Evolutionary conservation across 1,284 basidiomycete species (phyloP).

Genomic region (Tilletia indica): DNA sequence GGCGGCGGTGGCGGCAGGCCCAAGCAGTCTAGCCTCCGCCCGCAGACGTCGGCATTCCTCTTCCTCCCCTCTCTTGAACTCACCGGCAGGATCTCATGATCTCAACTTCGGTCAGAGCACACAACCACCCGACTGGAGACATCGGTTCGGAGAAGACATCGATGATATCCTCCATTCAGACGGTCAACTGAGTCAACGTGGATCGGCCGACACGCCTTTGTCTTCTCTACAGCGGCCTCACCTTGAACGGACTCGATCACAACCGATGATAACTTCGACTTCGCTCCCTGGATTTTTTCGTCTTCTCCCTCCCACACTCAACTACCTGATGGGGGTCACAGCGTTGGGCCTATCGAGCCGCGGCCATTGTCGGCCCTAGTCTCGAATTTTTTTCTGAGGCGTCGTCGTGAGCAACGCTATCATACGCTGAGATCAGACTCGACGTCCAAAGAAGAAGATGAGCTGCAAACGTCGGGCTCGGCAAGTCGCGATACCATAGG

Average conservation of each 20-base stretch:
- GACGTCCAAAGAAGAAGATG: background rate
- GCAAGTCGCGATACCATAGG: no score
- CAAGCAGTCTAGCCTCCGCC: conserved; percentile 25
- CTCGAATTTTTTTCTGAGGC: conserved; percentile 7
- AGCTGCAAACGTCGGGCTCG: no score
- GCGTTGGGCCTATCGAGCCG: no score
- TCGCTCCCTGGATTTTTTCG: background rate
- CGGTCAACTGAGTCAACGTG: background rate
- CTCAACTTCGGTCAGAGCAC: no score
- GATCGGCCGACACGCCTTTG: no score
- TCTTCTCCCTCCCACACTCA: background rate
- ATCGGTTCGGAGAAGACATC: no score
- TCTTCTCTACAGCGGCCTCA: background rate
- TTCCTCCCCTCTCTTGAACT: background rate
- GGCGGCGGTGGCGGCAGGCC: conserved; percentile 11
- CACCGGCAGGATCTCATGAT: no score
- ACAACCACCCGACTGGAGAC: no score
- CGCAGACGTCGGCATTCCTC: conserved; percentile 18
- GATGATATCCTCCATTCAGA: background rate
- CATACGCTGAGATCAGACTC: background rate
- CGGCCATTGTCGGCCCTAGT: background rate
- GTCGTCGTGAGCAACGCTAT: conserved; percentile 4
- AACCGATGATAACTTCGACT: background rate
- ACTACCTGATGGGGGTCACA: background rate
- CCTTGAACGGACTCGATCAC: background rate